A percentile compares a stretch with the other conserved stretches of the same genome.
Conservation (phyloP, 1,139 yeast species). For the Diutina ranongensis region DNA sequence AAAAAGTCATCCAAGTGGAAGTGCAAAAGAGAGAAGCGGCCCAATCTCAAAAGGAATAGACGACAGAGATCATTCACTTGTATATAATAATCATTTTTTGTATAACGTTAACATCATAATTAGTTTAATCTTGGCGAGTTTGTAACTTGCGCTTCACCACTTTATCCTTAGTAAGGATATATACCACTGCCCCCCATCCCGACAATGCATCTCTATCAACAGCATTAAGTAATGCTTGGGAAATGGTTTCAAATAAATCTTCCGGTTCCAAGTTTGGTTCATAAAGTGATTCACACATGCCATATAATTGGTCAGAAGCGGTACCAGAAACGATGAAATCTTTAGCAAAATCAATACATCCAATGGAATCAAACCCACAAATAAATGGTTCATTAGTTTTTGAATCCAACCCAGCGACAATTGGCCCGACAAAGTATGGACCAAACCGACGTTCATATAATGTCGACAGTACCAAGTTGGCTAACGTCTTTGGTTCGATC, state of each 20-base stretch:
- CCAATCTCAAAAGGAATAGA: no score
- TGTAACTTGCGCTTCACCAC: constrained; percentile 78
- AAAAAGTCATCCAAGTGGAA: constrained; percentile 37
- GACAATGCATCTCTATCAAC: constrained; percentile 96
- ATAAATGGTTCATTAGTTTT: constrained; percentile 77
- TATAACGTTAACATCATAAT: background rate
- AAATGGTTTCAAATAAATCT: constrained; percentile 89
- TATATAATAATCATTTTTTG: background rate
- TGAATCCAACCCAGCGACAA: constrained; percentile 88
- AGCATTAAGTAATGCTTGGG: constrained; percentile 89
- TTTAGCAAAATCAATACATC: constrained; percentile 90
- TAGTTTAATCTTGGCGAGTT: constrained; percentile 76
- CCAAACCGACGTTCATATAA: constrained; percentile 90
- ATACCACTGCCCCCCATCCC: constrained; percentile 98
- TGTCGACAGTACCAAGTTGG: constrained; percentile 83
- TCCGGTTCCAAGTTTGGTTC: constrained; percentile 93
- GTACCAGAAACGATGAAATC: constrained; percentile 98
- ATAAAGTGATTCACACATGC: constrained; percentile 97
- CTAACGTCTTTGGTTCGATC: constrained; percentile 89
- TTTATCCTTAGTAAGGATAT: constrained; percentile 84
- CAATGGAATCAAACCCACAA: constrained; percentile 93
- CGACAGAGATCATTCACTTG: no score
- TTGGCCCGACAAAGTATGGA: constrained; percentile 93
- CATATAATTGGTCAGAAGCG: constrained; percentile 89
- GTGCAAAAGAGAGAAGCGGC: constrained; percentile 9